Percentiles rank a stretch among this genome's conserved stretches.
Conservation (phyloP, 768 basidiomycete genomes). For the Suillus sp. region DNA sequence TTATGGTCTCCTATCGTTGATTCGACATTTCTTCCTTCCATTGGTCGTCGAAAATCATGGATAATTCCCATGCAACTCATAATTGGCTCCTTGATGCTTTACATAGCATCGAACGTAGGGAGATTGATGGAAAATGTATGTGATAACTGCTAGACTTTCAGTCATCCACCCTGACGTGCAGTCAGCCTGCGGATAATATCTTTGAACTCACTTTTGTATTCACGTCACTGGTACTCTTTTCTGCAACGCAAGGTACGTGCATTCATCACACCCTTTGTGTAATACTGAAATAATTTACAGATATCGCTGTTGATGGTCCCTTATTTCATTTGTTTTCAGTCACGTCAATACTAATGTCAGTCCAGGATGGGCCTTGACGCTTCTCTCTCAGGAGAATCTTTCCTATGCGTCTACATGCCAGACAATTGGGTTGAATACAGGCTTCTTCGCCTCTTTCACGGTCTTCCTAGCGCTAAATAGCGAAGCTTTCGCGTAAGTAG, state of each 20-base stretch:
- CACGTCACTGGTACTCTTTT: slow-evolving; percentile 88
- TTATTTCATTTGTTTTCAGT: slow-evolving; percentile 37
- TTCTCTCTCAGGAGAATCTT: slow-evolving; percentile 89
- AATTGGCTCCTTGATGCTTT: slow-evolving; percentile 82
- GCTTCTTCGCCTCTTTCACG: slow-evolving; percentile 95
- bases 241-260: slow-evolving; percentile 89
- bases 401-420: slow-evolving; percentile 98
- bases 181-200: slow-evolving; percentile 81
- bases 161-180: neutral
- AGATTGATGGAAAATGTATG: slow-evolving; percentile 76
- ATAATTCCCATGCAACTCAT: slow-evolving; percentile 96
- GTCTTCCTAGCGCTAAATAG: slow-evolving; percentile 97
- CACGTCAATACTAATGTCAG: slow-evolving; percentile 31
- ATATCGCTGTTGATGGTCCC: slow-evolving; percentile 96
- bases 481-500: slow-evolving; percentile 78
- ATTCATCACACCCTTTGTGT: slow-evolving; percentile 4
- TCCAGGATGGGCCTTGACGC: slow-evolving; percentile 77
- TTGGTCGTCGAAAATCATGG: slow-evolving; percentile 98
- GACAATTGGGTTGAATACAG: slow-evolving; percentile 94
- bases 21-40: slow-evolving; percentile 74
- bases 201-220: slow-evolving; percentile 79
- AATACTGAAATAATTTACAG: slow-evolving; percentile 42
- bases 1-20: slow-evolving; percentile 98
- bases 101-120: slow-evolving; percentile 74
- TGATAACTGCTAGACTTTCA: slow-evolving; percentile 18